These are phyloP conservation scores for Bassia scoparia DNA, from an alignment of 148 eudicot species.

Conservation along the genomic window DNA sequence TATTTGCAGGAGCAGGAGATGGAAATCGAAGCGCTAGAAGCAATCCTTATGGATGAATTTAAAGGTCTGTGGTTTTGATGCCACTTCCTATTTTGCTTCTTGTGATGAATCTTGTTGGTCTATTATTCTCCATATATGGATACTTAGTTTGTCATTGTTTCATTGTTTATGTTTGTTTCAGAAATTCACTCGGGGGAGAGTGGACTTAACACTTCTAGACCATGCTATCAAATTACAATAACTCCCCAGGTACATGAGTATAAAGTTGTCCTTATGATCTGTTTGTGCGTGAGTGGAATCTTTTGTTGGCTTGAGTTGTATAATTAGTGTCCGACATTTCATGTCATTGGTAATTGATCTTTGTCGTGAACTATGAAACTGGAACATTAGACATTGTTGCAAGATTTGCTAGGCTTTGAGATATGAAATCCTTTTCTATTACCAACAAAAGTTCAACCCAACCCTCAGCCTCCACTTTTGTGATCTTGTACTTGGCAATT, in stretches of 20 bases:
- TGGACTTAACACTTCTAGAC: conserved; percentile 80
- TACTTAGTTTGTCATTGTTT: conserved; percentile 2
- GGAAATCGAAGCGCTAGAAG: conserved; percentile 92
- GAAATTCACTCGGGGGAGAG: conserved; percentile 90
- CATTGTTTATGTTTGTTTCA: conserved; percentile 37
- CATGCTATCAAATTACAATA: conserved; percentile 70
- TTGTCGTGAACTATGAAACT: background rate
- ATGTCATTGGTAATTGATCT: background rate
- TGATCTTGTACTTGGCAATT: too few relatives aligned
- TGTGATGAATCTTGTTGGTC: background rate
- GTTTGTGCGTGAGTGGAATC: background rate
- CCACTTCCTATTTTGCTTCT: background rate
- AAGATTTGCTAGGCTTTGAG: background rate
- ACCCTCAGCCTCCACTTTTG: too few relatives aligned
- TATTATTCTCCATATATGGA: background rate
- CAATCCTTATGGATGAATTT: conserved; percentile 82
- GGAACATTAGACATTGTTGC: background rate
- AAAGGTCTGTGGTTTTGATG: conserved; percentile 43
- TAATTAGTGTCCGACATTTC: background rate
- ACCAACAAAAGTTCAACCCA: too few relatives aligned
- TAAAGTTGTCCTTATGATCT: background rate
- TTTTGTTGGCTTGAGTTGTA: background rate
- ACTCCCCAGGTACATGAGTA: conserved; percentile 59
- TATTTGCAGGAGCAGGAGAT: conserved; percentile 84
- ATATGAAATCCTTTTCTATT: too few relatives aligned